Conservation (phyloP, 352 stramenopile genomes). For the Globisporangium megalacanthum region DNA sequence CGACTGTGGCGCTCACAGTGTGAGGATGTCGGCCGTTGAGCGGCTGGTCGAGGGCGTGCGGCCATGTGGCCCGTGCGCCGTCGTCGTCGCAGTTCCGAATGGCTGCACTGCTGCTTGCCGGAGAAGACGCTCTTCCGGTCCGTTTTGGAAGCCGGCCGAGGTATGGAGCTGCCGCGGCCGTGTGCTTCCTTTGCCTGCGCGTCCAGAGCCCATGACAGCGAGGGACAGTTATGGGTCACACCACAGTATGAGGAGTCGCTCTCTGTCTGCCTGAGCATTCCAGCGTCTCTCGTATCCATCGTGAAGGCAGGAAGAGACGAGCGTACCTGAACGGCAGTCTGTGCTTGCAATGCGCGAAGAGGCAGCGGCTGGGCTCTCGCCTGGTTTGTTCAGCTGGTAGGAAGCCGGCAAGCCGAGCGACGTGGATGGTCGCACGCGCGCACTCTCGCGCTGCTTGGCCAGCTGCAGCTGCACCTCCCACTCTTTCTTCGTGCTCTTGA, state of each 20-base stretch:
- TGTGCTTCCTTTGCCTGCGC: slow-evolving; percentile 2
- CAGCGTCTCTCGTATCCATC: background rate
- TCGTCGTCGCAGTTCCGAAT: slow-evolving; percentile 8
- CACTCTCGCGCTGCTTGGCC: slow-evolving; percentile 36
- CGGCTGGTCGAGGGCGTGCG: background rate
- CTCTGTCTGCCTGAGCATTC: background rate
- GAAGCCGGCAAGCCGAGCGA: slow-evolving; percentile 34
- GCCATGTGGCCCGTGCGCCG: slow-evolving; percentile 4
- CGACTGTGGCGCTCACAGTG: slow-evolving; percentile 21
- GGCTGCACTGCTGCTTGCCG: slow-evolving; percentile 25
- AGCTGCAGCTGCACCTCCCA: slow-evolving; percentile 59
- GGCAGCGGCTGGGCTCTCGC: background rate
- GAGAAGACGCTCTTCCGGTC: slow-evolving; percentile 44
- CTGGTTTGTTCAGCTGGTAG: slow-evolving; percentile 8
- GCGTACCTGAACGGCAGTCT: slow-evolving; percentile 6
- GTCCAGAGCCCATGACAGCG: too few relatives aligned
- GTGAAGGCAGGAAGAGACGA: background rate
- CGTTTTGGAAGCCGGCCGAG: slow-evolving; percentile 38
- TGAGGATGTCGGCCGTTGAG: slow-evolving; percentile 49
- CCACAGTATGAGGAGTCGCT: background rate
- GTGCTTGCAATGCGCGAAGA: slow-evolving; percentile 2
- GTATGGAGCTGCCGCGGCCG: slow-evolving; percentile 41
- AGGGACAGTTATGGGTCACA: too few relatives aligned
- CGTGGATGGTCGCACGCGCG: slow-evolving; percentile 43
- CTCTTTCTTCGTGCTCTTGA: slow-evolving; percentile 77